A percentile compares a stretch with the other conserved stretches of the same genome.
phyloP scores from a whole-genome alignment of 2,329 filamentous ascomycete genomes.

The Aspergillus phoenicis region DNA sequence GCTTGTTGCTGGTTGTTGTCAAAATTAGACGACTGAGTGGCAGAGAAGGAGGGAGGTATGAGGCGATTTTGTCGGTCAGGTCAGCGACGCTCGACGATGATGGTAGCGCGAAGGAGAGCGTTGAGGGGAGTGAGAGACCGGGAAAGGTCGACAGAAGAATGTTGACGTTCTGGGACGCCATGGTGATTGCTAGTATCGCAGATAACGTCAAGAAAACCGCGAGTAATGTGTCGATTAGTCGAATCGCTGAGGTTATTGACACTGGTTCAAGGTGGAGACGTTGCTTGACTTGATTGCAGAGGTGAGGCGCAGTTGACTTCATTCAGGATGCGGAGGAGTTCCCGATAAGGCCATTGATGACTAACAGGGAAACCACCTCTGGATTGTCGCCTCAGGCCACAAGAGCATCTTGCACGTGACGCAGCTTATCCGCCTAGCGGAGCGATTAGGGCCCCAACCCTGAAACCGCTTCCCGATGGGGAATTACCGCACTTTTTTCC shows the following conservation, averaged over 20 bases:
- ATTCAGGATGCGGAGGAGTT: constrained; percentile 22
- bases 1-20: constrained; percentile 77
- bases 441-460: constrained; percentile 35
- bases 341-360: constrained; percentile 13
- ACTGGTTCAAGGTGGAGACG: constrained; percentile 4
- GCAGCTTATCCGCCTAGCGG: constrained; percentile 8
- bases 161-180: constrained; percentile 68
- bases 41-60: constrained; percentile 61
- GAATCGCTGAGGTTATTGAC: background rate
- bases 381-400: constrained; percentile 13
- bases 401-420: constrained; percentile 8
- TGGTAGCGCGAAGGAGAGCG: constrained; percentile 73
- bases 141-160: constrained; percentile 82
- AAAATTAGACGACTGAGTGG: constrained; percentile 65
- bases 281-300: background rate
- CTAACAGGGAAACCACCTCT: constrained; percentile 5
- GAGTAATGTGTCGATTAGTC: background rate
- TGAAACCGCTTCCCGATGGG: constrained; percentile 30
- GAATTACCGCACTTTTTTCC: constrained; percentile 42
- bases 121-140: constrained; percentile 80
- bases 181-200: constrained; percentile 37
- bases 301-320: constrained; percentile 9
- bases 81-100: constrained; percentile 67
- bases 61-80: constrained; percentile 64
- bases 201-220: background rate